Evolutionary conservation across 2,329 filamentous ascomycete species (phyloP).

Genomic region (Penicillium italicum): DNA sequence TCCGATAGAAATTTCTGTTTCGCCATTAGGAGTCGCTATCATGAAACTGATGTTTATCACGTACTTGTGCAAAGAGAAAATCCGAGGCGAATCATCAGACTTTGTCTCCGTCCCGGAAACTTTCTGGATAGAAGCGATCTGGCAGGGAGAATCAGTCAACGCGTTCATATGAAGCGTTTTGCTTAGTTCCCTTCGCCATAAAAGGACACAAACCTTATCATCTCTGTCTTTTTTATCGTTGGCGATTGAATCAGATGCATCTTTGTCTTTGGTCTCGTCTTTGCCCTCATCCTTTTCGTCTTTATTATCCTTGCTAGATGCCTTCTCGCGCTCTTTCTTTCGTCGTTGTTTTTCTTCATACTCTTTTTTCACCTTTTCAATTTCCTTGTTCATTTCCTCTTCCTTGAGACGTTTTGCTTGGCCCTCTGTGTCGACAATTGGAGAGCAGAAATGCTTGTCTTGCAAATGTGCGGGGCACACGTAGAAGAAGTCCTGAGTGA

Average conservation of each 20-base stretch:
- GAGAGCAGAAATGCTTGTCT: constrained; percentile 73
- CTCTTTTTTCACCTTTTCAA: constrained; percentile 48
- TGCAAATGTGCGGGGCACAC: constrained; percentile 79
- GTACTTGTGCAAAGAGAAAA: constrained; percentile 81
- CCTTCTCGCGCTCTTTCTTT: constrained; percentile 58
- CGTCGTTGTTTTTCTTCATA: constrained; percentile 75
- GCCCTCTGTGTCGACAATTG: constrained; percentile 46
- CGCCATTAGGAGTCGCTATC: constrained; percentile 4
- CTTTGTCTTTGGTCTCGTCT: constrained; percentile 43
- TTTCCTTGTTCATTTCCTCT: constrained; percentile 44
- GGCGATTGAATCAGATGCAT: constrained; percentile 38
- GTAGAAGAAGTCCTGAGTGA: constrained; percentile 77
- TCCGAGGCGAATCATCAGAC: constrained; percentile 66
- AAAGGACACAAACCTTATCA: constrained; percentile 48
- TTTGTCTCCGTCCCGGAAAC: constrained; percentile 37
- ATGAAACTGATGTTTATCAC: constrained; percentile 8
- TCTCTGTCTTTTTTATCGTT: constrained; percentile 47
- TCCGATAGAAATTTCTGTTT: constrained; percentile 75
- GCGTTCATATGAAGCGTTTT: background rate
- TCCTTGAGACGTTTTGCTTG: constrained; percentile 43
- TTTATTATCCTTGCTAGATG: constrained; percentile 50
- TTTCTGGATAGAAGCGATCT: constrained; percentile 47
- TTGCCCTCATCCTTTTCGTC: constrained; percentile 44
- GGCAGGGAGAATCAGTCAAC: background rate
- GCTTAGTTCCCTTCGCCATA: background rate